phyloP scores from a whole-genome alignment of 83 land plant genomes.

The Picea abies region DNA sequence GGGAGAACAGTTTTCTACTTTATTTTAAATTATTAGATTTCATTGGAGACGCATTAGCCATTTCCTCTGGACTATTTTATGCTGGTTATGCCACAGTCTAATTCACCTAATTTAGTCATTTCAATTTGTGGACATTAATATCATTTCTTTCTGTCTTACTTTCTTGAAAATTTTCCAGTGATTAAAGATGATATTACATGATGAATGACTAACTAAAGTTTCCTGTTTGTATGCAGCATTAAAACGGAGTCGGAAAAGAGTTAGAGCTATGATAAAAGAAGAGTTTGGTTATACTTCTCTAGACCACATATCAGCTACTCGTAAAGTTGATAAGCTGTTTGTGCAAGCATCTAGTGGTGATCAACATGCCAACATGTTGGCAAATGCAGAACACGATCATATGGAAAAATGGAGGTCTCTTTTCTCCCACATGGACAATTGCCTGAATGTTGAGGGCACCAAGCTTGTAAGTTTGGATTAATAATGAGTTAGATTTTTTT shows the following conservation, averaged over 20 bases:
- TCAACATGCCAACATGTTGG: slow-evolving; percentile 7
- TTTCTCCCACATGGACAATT: slow-evolving; percentile 58
- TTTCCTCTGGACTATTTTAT: too few species aligned
- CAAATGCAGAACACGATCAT: slow-evolving; percentile 29
- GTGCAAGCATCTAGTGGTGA: background rate
- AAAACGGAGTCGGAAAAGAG: slow-evolving; percentile 63
- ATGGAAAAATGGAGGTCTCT: slow-evolving; percentile 41
- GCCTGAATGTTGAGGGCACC: slow-evolving; percentile 52
- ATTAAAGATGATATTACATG: background rate
- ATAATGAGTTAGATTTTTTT: background rate
- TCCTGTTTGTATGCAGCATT: slow-evolving; percentile 38
- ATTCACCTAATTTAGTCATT: too few species aligned
- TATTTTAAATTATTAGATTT: too few species aligned
- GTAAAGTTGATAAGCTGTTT: background rate
- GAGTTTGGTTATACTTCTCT: slow-evolving; percentile 23
- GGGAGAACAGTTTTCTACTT: too few species aligned
- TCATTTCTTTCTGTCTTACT: too few species aligned
- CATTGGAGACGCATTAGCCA: too few species aligned
- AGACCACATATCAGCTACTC: background rate
- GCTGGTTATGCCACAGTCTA: too few species aligned
- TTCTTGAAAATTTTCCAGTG: background rate
- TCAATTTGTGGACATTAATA: too few species aligned
- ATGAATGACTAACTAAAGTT: background rate
- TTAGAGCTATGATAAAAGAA: slow-evolving; percentile 39
- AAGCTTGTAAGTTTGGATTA: slow-evolving; percentile 31